Conservation (phyloP, 225 moss, liverwort and hornwort species). For the Anthoceros angustus region DNA sequence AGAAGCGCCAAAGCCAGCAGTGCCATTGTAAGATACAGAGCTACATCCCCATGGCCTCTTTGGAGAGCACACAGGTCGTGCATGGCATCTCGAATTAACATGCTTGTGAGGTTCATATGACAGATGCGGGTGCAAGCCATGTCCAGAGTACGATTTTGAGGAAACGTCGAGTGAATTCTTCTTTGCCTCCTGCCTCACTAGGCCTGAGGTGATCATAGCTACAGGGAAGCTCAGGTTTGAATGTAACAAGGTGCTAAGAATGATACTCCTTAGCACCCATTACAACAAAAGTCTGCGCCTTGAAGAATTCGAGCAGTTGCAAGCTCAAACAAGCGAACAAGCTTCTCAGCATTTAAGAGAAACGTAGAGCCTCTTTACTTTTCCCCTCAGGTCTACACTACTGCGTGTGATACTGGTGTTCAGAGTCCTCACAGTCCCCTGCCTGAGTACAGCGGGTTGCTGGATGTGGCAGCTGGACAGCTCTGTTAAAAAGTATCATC, state of each 20-base stretch:
- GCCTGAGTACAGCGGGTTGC: not conserved
- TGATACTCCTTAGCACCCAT: conserved; percentile 50
- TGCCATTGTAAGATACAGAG: conserved; percentile 32
- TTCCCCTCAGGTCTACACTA: not conserved
- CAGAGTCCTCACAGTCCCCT: not conserved
- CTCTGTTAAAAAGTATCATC: conserved; percentile 48
- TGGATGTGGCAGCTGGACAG: conserved; percentile 43
- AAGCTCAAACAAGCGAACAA: conserved; percentile 55
- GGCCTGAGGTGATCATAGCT: conserved; percentile 51
- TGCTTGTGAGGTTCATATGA: not conserved
- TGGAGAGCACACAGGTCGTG: not conserved
- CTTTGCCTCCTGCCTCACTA: conserved; percentile 56
- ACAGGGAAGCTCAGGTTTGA: conserved; percentile 41
- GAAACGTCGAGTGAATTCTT: conserved; percentile 57
- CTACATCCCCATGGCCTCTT: not conserved
- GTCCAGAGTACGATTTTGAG: conserved; percentile 58
- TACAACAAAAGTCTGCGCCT: conserved; percentile 64
- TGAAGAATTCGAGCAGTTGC: conserved; percentile 82
- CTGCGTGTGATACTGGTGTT: not conserved
- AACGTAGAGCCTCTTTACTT: conserved; percentile 23
- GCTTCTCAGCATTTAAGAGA: conserved; percentile 47
- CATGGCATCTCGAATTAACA: not conserved
- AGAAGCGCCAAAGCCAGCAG: conserved; percentile 17
- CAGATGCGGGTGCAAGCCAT: conserved; percentile 46
- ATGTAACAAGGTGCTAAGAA: conserved; percentile 54